Percentiles rank a stretch among this genome's conserved stretches.
phyloP scores from a whole-genome alignment of 2,329 filamentous ascomycete genomes.

The Alternaria ethzedia region DNA sequence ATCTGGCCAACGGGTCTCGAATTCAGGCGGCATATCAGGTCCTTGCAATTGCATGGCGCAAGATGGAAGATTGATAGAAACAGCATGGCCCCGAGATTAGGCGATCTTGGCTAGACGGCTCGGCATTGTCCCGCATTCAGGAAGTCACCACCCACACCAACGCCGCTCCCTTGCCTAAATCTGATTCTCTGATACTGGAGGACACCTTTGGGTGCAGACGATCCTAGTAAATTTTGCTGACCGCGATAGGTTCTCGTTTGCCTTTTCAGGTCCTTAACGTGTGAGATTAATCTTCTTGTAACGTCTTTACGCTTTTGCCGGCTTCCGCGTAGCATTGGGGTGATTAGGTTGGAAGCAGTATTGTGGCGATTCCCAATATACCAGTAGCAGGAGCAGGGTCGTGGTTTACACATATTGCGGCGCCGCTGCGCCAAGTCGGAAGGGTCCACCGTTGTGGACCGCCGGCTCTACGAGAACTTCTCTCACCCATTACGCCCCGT shows the following conservation, averaged over 20 bases:
- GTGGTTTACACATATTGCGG: not conserved
- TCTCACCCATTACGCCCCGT: not conserved
- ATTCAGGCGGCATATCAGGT: not conserved
- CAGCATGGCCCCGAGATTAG: not conserved
- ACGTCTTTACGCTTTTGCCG: not conserved
- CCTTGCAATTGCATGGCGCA: not conserved
- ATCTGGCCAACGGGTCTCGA: not conserved
- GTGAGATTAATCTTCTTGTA: not conserved
- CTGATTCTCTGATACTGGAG: not conserved
- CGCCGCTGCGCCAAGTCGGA: not conserved
- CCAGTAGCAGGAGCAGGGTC: not conserved
- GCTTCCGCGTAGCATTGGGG: not conserved
- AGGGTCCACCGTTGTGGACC: not conserved
- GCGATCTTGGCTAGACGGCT: not conserved
- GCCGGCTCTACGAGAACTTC: not conserved
- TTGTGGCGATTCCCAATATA: not conserved
- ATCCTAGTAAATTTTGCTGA: not conserved
- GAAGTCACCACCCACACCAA: not conserved
- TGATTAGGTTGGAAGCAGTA: not conserved
- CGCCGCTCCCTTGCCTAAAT: not conserved
- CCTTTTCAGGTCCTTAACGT: not conserved
- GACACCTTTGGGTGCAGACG: not conserved
- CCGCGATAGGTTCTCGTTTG: not conserved
- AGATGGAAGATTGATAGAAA: not conserved
- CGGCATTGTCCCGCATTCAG: not conserved